phyloP scores from a whole-genome alignment of 1,284 basidiomycete species.

The Sanghuangporus weigelae region DNA sequence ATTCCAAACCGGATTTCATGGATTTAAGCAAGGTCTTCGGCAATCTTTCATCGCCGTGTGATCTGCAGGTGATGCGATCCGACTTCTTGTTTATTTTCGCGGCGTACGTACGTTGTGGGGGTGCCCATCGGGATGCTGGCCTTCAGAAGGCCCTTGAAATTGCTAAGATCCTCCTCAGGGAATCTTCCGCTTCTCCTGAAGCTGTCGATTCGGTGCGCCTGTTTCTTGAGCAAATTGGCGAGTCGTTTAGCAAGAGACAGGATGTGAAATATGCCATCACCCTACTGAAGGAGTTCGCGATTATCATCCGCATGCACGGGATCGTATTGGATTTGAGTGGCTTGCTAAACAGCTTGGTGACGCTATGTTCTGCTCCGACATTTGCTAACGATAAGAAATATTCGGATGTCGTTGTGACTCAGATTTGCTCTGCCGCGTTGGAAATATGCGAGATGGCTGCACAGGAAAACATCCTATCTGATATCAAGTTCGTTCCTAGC shows the following conservation, averaged over 20 bases:
- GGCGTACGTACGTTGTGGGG: conserved; percentile 52
- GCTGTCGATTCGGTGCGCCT: conserved; percentile 37
- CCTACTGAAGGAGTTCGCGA: conserved; percentile 53
- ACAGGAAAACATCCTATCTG: conserved; percentile 46
- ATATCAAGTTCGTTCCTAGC: conserved; percentile 42
- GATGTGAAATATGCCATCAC: conserved; percentile 45
- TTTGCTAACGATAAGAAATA: conserved; percentile 52
- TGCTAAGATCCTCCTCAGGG: conserved; percentile 54
- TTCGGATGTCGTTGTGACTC: conserved; percentile 47
- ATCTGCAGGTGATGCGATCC: conserved; percentile 52
- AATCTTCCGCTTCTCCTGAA: conserved; percentile 31
- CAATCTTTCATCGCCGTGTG: conserved; percentile 37
- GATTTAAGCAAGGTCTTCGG: conserved; percentile 23
- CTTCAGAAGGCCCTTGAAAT: conserved; percentile 54
- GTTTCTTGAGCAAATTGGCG: conserved; percentile 48
- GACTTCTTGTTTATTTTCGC: conserved; percentile 63
- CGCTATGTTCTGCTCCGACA: conserved; percentile 40
- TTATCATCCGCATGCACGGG: conserved; percentile 51
- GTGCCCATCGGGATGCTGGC: conserved; percentile 41
- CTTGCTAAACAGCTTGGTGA: conserved; percentile 49
- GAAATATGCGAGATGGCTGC: conserved; percentile 51
- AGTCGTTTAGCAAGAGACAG: conserved; percentile 41
- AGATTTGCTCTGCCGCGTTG: conserved; percentile 56
- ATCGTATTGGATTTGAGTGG: conserved; percentile 56
- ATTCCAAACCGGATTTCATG: conserved; percentile 36